These are phyloP conservation scores for Chaetomium sp. DNA, from an alignment of 2,329 filamentous ascomycete species.

Conservation along the genomic window DNA sequence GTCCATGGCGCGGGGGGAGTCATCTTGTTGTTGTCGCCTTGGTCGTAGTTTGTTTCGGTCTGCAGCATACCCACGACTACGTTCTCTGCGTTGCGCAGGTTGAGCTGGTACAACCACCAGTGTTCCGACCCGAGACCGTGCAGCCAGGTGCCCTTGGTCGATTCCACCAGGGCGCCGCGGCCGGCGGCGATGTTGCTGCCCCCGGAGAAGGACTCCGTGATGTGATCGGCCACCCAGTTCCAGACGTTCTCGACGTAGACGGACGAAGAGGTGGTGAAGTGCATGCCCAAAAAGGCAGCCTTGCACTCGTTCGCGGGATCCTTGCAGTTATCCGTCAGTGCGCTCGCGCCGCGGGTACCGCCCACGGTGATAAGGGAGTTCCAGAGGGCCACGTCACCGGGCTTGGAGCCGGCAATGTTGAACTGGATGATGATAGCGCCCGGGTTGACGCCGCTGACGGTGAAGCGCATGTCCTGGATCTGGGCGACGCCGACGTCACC, in stretches of 20 bases:
- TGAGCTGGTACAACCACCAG: slow-evolving; percentile 52
- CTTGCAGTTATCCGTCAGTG: slow-evolving; percentile 26
- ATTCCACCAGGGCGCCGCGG: slow-evolving; percentile 41
- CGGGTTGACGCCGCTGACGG: slow-evolving; percentile 51
- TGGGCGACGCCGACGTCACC: slow-evolving; percentile 56
- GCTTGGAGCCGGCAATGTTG: slow-evolving; percentile 30
- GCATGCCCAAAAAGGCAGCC: slow-evolving; percentile 41
- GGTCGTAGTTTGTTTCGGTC: slow-evolving; percentile 48
- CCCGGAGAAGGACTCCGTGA: slow-evolving; percentile 40
- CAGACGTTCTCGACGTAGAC: slow-evolving; percentile 50
- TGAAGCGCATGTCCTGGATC: slow-evolving; percentile 59
- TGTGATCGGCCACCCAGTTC: slow-evolving; percentile 49
- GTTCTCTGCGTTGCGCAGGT: slow-evolving; percentile 43
- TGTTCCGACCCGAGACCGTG: slow-evolving; percentile 49
- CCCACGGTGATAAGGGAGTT: slow-evolving; percentile 34
- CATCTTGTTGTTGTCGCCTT: slow-evolving; percentile 34
- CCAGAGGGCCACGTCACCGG: slow-evolving; percentile 43
- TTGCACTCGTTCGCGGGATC: slow-evolving; percentile 34
- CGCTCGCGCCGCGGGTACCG: slow-evolving; percentile 30
- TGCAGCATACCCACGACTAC: slow-evolving; percentile 46
- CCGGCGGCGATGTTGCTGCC: slow-evolving; percentile 42
- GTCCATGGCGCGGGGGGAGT: slow-evolving; percentile 34
- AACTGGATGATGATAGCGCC: slow-evolving; percentile 55
- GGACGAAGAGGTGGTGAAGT: slow-evolving; percentile 40
- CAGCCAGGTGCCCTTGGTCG: slow-evolving; percentile 43